Evolutionary conservation across 2,329 filamentous ascomycete genomes (phyloP), one percentile per base, ranked within the genome.

Genomic region (Dactylellina cionopaga): DNA sequence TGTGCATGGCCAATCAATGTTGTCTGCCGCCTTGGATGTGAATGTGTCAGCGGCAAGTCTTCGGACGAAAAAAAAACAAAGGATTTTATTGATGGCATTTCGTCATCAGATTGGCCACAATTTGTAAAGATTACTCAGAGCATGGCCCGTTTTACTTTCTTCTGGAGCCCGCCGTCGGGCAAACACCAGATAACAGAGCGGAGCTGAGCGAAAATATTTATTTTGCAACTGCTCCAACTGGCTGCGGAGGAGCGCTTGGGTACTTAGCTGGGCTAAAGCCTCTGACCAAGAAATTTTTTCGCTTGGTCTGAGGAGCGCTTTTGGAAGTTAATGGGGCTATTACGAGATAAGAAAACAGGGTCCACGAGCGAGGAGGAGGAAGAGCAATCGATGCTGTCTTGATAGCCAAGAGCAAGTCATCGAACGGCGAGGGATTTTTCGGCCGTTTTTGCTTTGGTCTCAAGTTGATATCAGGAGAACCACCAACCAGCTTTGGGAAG

Each of bases 371-470:
- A 17, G 25, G 29, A 35, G 15, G 27, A 41, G 39, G 29, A 33
- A 60, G 46, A 54, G 29, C 47, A 69, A 47, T 41, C 39, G 37
- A 64, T 71, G n/a, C n/a, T n/a, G n/a, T n/a, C n/a, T n/a, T n/a
- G n/a, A n/a, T n/a, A n/a, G n/a, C 17, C 17, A 15, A 25, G 56
- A 41, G 25, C 25, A 33, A 25, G 31, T 35, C 51, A 52, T 51
- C 44, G 59, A 59, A n/a, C 46, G 27, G 59, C 68, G 68, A 72
- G 68, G 68, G 68, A 72, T 72, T 72, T 71, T 72, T 71, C 25
- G n/a, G 47, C 41, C 43, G 10, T 29, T 24, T 29, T 54, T 52
- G 24, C 13, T 33, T 56, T 58, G 43, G 22, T 59, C 37, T 43
- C 33, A 13, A 17, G 15, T n/a, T 47, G 65, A 47, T 62, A 63